phyloP scores from a whole-genome alignment of 768 basidiomycete genomes.

The Boletus vinaceobasis region DNA sequence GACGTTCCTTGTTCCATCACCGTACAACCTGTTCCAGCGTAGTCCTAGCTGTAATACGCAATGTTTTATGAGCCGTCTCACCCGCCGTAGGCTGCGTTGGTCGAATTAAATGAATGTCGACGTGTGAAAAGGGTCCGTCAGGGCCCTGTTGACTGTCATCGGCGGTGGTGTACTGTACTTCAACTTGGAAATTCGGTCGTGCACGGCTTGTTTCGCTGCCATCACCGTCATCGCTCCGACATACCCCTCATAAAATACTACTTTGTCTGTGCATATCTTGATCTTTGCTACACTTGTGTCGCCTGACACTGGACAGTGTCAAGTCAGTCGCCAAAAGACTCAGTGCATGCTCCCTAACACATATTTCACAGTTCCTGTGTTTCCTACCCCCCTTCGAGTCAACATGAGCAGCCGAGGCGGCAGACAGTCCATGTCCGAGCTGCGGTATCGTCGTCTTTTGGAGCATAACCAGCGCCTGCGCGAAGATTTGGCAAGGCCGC shows the following conservation, averaged over 20 bases:
- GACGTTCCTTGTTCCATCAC: not conserved
- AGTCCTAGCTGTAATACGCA: conserved; percentile 3
- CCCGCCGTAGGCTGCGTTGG: not conserved
- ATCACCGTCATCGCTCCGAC: conserved; percentile 5
- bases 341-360: not conserved
- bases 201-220: conserved; percentile 7
- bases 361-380: not conserved
- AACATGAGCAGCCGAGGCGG: conserved; percentile 62
- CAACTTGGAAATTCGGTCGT: not conserved
- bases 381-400: conserved; percentile 2
- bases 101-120: conserved; percentile 1
- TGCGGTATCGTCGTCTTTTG: conserved; percentile 72
- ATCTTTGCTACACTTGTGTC: not conserved
- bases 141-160: not conserved
- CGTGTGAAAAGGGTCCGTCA: conserved; percentile 24
- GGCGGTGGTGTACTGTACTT: not conserved
- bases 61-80: not conserved
- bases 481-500: conserved; percentile 69
- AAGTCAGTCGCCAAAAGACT: conserved; percentile 4
- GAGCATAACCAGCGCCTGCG: conserved; percentile 73
- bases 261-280: not conserved
- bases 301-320: not conserved
- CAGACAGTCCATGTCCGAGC: conserved; percentile 73
- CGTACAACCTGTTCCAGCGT: conserved; percentile 1
- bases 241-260: conserved; percentile 3